Conservation (phyloP, 371 early-diverging fungal genomes). For the Apophysomyces trapeziformis region DNA sequence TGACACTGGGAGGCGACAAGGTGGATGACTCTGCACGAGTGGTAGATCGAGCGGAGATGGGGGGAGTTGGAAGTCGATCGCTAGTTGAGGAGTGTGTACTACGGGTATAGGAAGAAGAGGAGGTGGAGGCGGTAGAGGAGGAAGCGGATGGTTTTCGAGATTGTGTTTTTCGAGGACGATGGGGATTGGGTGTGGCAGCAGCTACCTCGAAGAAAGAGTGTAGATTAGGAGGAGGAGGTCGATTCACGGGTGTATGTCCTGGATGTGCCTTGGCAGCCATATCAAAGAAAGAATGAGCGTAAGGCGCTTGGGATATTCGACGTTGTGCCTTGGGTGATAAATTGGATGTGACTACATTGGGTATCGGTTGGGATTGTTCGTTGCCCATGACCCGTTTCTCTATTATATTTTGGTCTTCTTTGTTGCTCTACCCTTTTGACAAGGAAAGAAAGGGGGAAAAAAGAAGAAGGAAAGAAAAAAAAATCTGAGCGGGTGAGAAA, state of each 20-base stretch:
- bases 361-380: conserved; percentile 24
- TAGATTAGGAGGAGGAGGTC: conserved; percentile 7
- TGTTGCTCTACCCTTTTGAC: not conserved
- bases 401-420: too few species aligned
- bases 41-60: conserved; percentile 10
- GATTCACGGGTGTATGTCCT: conserved; percentile 11
- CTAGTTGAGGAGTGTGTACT: conserved; percentile 7
- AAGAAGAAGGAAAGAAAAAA: conserved; percentile 9
- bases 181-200: conserved; percentile 10
- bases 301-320: conserved; percentile 26
- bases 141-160: conserved; percentile 7
- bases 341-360: conserved; percentile 21
- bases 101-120: conserved; percentile 12
- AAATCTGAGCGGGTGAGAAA: not conserved
- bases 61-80: conserved; percentile 10
- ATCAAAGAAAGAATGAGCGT: conserved; percentile 25
- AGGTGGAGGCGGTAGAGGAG: not conserved
- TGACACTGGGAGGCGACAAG: conserved; percentile 4
- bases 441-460: not conserved
- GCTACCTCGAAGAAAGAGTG: conserved; percentile 8
- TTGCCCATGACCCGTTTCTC: conserved; percentile 20
- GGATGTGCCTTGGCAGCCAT: conserved; percentile 19
- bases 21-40: conserved; percentile 1
- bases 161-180: conserved; percentile 1
- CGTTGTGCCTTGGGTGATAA: conserved; percentile 25